Percentiles rank a stretch among this genome's conserved stretches.
Conservation (phyloP, 2,329 filamentous ascomycete genomes). For the Cadophora luteo-olivacea region DNA sequence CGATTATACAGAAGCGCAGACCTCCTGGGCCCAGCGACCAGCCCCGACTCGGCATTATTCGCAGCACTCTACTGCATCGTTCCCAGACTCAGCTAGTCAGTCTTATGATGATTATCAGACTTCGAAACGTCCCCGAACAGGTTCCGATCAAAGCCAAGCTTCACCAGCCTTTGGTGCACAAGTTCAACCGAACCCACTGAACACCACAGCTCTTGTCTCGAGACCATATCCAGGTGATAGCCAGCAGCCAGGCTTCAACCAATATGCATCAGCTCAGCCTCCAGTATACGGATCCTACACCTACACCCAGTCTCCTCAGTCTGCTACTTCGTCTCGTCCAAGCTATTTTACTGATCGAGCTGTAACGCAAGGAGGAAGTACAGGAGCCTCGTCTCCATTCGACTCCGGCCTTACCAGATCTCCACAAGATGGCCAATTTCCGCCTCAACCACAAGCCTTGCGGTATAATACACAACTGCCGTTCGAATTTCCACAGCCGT, state of each 20-base stretch:
- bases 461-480: background rate
- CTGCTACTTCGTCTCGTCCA: constrained; percentile 9
- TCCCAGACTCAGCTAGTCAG: background rate
- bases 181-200: background rate
- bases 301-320: constrained; percentile 9
- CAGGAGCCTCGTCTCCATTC: constrained; percentile 1
- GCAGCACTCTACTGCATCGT: constrained; percentile 10
- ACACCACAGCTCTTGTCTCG: background rate
- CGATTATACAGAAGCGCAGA: background rate
- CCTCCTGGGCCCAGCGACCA: constrained; percentile 6
- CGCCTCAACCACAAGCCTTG: background rate
- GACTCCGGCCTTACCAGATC: constrained; percentile 7
- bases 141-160: constrained; percentile 4
- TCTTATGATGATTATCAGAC: constrained; percentile 12
- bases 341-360: background rate
- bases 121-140: constrained; percentile 17
- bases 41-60: constrained; percentile 1
- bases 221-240: background rate
- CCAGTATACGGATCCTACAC: constrained; percentile 1
- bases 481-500: background rate
- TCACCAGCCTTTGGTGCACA: constrained; percentile 1
- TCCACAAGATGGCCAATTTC: constrained; percentile 12
- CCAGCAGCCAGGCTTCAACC: constrained; percentile 3
- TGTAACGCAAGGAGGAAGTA: background rate
- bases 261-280: constrained; percentile 7